Conservation (phyloP, 139 green algal genomes). For the Chlamydomonas applanata region DNA sequence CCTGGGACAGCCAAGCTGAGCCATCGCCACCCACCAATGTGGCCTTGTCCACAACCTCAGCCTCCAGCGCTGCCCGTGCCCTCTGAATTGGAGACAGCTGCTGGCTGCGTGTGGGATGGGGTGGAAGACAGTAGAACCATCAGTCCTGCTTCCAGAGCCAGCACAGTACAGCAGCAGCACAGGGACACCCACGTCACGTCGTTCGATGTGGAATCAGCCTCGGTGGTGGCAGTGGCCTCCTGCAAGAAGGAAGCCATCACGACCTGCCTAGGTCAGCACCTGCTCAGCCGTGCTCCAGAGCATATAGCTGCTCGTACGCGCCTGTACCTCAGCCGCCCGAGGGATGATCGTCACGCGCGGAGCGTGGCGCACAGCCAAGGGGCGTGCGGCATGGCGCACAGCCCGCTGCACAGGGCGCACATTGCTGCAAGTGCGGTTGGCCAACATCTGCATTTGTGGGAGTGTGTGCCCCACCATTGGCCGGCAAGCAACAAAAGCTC, state of each 20-base stretch:
- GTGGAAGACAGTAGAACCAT: background rate
- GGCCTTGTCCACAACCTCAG: slow-evolving; percentile 26
- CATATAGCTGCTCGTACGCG: background rate
- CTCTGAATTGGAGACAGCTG: slow-evolving; percentile 12
- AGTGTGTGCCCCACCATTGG: no score
- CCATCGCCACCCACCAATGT: slow-evolving; percentile 20
- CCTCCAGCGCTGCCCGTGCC: slow-evolving; percentile 13
- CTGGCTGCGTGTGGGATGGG: slow-evolving; percentile 2
- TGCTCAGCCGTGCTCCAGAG: no score
- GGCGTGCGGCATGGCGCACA: no score
- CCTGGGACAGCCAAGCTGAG: background rate
- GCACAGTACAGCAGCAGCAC: background rate
- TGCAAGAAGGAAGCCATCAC: no score
- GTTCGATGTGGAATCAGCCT: no score
- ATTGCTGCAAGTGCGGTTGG: no score
- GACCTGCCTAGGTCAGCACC: no score
- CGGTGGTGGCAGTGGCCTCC: no score
- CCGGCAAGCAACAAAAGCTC: no score
- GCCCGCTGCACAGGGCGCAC: no score
- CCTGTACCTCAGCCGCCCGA: slow-evolving; percentile 23
- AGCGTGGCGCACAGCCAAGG: no score
- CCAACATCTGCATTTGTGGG: no score
- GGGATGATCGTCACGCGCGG: background rate
- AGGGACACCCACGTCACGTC: background rate
- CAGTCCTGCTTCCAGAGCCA: background rate